Conservation (phyloP, 108 stramenopile species). For the Nitzschia inconspicua region DNA sequence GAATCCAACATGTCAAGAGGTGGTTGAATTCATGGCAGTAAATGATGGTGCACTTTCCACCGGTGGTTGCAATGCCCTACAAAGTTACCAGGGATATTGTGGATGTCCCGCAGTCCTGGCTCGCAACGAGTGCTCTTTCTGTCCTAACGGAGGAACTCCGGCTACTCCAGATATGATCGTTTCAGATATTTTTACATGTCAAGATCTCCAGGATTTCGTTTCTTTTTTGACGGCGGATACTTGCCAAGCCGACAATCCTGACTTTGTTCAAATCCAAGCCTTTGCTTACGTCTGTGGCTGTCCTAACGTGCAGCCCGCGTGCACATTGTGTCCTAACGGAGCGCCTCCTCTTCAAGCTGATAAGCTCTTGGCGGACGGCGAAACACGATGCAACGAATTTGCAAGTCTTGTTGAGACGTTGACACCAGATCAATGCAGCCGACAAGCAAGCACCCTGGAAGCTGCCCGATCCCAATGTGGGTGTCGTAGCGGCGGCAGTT, state of each 20-base stretch:
- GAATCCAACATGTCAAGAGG: constrained; percentile 24
- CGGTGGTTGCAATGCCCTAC: constrained; percentile 1
- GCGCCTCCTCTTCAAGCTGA: neutral
- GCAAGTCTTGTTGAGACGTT: constrained; percentile 1
- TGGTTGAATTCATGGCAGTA: constrained; percentile 14
- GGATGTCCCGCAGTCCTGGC: constrained; percentile 3
- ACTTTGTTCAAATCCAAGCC: constrained; percentile 15
- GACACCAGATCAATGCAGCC: neutral
- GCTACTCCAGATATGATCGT: constrained; percentile 6
- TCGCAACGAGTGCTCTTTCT: constrained; percentile 15
- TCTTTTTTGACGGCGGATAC: constrained; percentile 3
- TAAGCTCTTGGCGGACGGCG: neutral
- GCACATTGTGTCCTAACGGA: constrained; percentile 22
- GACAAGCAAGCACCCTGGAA: neutral
- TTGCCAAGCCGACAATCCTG: neutral
- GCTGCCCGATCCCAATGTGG: constrained; percentile 7
- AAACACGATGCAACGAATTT: constrained; percentile 7
- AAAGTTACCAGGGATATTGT: constrained; percentile 25
- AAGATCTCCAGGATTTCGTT: constrained; percentile 12
- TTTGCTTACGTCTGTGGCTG: constrained; percentile 28
- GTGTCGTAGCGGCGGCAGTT: neutral
- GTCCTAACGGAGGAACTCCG: constrained; percentile 18
- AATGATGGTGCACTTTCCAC: constrained; percentile 5
- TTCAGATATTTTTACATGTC: constrained; percentile 8
- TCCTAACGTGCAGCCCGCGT: constrained; percentile 7